Base-by-base conservation (phyloP, 176 grass and related monocot species). In the Eleusine indica region DNA sequence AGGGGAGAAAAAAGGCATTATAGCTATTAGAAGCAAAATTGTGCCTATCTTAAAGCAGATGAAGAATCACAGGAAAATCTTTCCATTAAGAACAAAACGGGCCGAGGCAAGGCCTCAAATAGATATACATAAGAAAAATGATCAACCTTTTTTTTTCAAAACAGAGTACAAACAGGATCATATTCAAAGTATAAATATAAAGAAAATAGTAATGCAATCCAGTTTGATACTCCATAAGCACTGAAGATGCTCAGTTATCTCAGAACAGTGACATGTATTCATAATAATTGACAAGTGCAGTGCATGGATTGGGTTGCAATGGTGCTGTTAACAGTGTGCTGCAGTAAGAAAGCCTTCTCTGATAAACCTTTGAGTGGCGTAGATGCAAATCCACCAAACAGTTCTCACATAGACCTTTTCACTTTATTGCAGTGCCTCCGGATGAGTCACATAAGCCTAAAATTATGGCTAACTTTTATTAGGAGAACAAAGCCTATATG, bases 361-460 rank as follows among this genome's bases (percentile, higher is more conserved):
- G 65, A 69, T 43, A 70, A 62, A 81, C 71, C 44, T 76, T 28
- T 48, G 38, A 67, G 69, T 53, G 35, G 64, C 25, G 40, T 42
- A 41, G 71, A 89, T 81, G 70, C 63, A 85, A 76, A 85, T 85
- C 42, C 75, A 74, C 38, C 38, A 56, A 25, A 73, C 58, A 67
- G 80, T 43, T 88, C 75, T 11, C 15, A 25, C 3, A 18, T 57
- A 70, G 68, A 73, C 82, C 15, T 54, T 64, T n/a, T 81, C 68
- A 46, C 61, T 58, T 44, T 9, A 44, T 44, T 44, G 42, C 42
- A 44, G 42, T 8, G 42, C 42, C 42, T 44, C 5, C 9, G 3
- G 22, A 16, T 54, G 22, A 78, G 13, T 16, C 58, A 67, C 73
- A 67, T 44, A 71, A 63, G 6, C 68, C 66, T 39, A 78, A 47